phyloP scores from a whole-genome alignment of 805 yeast genomes.

The Starmerella asiatica region DNA sequence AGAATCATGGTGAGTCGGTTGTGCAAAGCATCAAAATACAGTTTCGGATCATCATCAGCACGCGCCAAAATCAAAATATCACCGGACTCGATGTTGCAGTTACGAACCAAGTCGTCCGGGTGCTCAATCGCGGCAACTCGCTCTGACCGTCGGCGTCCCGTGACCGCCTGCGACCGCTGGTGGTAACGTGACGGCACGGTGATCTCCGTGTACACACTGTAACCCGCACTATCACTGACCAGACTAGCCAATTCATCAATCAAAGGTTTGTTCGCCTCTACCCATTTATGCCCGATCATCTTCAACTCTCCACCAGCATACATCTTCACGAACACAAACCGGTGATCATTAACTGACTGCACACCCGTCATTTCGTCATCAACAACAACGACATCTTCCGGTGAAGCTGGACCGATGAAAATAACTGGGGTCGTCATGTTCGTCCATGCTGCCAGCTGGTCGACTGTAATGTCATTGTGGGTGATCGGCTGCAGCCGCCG shows the following conservation, averaged over 20 bases:
- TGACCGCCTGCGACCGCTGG: neutral
- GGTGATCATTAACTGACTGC: neutral
- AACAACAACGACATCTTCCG: neutral
- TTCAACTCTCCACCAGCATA: conserved; percentile 46
- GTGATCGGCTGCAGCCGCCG: conserved; percentile 6
- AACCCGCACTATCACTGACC: neutral
- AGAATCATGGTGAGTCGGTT: conserved; percentile 22
- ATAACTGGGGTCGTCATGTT: conserved; percentile 10
- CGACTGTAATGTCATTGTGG: conserved; percentile 4
- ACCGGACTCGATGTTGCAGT: conserved; percentile 15
- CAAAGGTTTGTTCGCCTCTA: conserved; percentile 23
- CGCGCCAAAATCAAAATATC: conserved; percentile 1
- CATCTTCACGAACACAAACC: conserved; percentile 17
- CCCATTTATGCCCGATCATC: conserved; percentile 52
- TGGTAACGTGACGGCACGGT: neutral
- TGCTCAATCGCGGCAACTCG: neutral
- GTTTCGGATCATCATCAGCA: conserved; percentile 8
- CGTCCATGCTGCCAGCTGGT: conserved; percentile 12
- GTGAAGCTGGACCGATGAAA: conserved; percentile 15
- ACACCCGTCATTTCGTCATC: neutral
- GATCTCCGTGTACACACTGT: neutral
- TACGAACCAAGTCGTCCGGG: neutral
- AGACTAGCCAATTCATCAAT: neutral
- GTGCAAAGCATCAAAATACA: conserved; percentile 26
- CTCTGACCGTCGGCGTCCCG: neutral